Evolutionary conservation across 352 stramenopile species (phyloP), one percentile per base, ranked within the genome.

Genomic region (Thalassiosira livingstoniorum): DNA sequence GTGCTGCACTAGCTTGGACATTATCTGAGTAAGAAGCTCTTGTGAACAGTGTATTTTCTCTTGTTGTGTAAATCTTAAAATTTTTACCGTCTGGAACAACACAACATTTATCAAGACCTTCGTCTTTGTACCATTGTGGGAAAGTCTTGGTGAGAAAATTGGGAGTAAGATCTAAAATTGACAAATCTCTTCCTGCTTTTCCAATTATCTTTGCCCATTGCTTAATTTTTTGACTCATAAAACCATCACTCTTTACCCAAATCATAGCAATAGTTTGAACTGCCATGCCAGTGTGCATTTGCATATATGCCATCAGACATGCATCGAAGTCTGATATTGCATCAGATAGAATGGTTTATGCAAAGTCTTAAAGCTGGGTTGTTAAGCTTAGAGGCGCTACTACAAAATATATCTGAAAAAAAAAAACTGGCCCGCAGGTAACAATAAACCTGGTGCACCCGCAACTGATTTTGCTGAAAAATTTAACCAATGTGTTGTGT

Each of bases 1-100:
- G 21, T 18, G 54, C 58, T 18, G 66, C 64, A 62, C 60, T 74
- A 15, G 43, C 31, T 69, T 83, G 67, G 10, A 83, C 42, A 47
- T 83, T 83, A 51, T 83, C 75, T 3, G 75, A 83, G 37, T 64
- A 83, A 37, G 43, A 74, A 29, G 75, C 75, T 43, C 75, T 34
- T 23, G 66, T 74, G 39, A 83, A 83, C 42, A 79, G 21, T 39
- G 67, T 79, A 31, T 83, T 78, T 29, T 78, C 70, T 32, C 65
- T 34, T 61, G 68, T 76, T 10, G 67, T 82, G 43, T 78, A 77
- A 7, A 82, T 78, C 51, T 64, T 73, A 61, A 82, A 78, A 57
- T 82, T 67, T 51, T 82, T 82, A 37, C 75, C 75, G 34, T 82
- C 75, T 18, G 73, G 73, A 43, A 80, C 61, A 27, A 32, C 73